These are phyloP conservation scores for Backusella westeae DNA, from an alignment of 192 early-diverging fungal genomes.

Conservation along the genomic window DNA sequence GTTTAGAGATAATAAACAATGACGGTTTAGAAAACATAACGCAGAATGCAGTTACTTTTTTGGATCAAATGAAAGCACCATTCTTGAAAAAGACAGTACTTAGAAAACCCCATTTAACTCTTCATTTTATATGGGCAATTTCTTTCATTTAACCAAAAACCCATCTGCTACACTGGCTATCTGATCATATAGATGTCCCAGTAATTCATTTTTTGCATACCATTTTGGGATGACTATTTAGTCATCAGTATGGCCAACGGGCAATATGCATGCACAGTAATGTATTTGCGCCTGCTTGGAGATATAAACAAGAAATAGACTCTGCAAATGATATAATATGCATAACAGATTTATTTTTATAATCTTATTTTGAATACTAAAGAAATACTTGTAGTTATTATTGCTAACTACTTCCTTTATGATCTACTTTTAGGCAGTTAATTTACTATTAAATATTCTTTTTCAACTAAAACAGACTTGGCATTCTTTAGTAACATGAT, in stretches of 20 bases:
- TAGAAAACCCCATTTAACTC: neutral
- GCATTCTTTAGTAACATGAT: neutral
- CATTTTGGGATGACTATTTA: neutral
- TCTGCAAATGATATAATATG: too few species aligned
- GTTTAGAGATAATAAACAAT: neutral
- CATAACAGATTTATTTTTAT: too few species aligned
- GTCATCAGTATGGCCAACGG: neutral
- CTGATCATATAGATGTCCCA: neutral
- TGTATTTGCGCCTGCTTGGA: neutral
- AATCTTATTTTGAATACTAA: too few species aligned
- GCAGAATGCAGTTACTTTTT: neutral
- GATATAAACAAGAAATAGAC: neutral
- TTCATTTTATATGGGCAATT: neutral
- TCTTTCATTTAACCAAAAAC: neutral
- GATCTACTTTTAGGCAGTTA: too few species aligned
- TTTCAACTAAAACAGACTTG: neutral
- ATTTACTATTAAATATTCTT: neutral
- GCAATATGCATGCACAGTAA: neutral
- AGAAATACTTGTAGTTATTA: too few species aligned
- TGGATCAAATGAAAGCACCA: neutral
- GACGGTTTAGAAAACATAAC: neutral
- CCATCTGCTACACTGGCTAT: neutral
- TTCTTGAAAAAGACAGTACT: neutral
- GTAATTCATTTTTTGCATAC: neutral
- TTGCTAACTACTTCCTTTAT: too few species aligned